Evolutionary conservation across 495 filamentous ascomycete genomes (phyloP).

Genomic region (Xanthoparmelia taractica): DNA sequence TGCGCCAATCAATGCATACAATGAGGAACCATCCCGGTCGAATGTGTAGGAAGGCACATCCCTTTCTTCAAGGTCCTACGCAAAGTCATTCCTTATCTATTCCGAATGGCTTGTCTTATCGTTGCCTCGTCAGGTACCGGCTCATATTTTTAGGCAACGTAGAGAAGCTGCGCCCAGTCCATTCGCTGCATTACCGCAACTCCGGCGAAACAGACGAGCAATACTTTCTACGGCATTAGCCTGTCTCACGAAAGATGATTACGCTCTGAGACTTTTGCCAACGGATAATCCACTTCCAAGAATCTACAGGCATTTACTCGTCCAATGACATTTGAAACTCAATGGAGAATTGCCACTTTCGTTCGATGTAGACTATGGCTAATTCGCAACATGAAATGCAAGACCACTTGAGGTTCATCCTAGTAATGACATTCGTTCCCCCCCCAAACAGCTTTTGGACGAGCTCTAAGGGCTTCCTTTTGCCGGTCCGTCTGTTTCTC

Average conservation of each 20-base stretch:
- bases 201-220: background rate
- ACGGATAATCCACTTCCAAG: background rate
- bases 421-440: no score
- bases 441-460: no score
- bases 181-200: background rate
- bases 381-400: background rate
- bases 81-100: background rate
- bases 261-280: background rate
- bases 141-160: background rate
- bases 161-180: background rate
- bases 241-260: background rate
- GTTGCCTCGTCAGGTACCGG: background rate
- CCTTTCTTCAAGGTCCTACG: background rate
- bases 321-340: no score
- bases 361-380: background rate
- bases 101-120: background rate
- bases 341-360: no score
- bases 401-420: no score
- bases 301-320: no score
- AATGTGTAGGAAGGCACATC: background rate
- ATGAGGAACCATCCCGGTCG: background rate
- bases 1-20: background rate
- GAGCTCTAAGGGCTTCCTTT: no score
- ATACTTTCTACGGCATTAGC: background rate
- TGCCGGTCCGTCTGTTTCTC: no score